A percentile compares a stretch with the other conserved stretches of the same genome.
These are phyloP conservation scores for Talaromyces trachyspermus DNA, from an alignment of 495 filamentous ascomycete species.

Conservation along the genomic window DNA sequence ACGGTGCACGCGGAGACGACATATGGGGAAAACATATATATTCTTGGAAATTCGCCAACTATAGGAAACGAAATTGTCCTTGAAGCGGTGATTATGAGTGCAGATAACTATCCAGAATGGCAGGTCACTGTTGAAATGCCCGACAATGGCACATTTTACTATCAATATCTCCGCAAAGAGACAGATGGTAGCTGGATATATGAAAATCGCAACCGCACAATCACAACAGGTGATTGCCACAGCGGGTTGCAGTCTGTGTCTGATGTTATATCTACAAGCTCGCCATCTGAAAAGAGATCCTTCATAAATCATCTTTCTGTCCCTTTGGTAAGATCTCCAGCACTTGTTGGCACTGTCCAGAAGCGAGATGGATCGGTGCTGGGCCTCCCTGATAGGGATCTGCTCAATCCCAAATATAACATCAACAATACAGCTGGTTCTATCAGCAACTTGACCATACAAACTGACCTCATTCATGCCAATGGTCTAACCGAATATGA, in stretches of 20 bases:
- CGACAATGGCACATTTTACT: constrained; percentile 47
- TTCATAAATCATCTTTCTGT: not conserved
- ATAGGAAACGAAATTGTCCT: constrained; percentile 50
- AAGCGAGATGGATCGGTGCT: constrained; percentile 15
- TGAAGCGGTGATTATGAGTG: constrained; percentile 43
- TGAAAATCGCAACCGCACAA: constrained; percentile 8
- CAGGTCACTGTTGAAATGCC: constrained; percentile 40
- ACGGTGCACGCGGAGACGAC: constrained; percentile 34
- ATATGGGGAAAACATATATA: constrained; percentile 52
- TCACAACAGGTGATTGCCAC: constrained; percentile 5
- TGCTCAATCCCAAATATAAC: constrained; percentile 64
- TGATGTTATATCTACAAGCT: constrained; percentile 1
- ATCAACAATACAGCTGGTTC: constrained; percentile 68
- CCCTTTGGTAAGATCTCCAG: not conserved
- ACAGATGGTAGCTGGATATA: constrained; percentile 32
- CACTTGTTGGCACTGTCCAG: not conserved
- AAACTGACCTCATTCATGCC: constrained; percentile 67
- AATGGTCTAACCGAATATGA: constrained; percentile 68
- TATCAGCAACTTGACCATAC: constrained; percentile 65
- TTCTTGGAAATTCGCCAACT: constrained; percentile 45
- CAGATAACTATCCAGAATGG: constrained; percentile 54
- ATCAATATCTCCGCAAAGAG: constrained; percentile 59
- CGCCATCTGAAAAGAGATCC: constrained; percentile 6
- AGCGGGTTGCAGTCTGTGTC: constrained; percentile 3
- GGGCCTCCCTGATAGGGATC: constrained; percentile 56